A percentile compares a stretch with the other conserved stretches of the same genome.
phyloP scores from a whole-genome alignment of 805 yeast genomes.

The Zygotorulaspora sp. region DNA sequence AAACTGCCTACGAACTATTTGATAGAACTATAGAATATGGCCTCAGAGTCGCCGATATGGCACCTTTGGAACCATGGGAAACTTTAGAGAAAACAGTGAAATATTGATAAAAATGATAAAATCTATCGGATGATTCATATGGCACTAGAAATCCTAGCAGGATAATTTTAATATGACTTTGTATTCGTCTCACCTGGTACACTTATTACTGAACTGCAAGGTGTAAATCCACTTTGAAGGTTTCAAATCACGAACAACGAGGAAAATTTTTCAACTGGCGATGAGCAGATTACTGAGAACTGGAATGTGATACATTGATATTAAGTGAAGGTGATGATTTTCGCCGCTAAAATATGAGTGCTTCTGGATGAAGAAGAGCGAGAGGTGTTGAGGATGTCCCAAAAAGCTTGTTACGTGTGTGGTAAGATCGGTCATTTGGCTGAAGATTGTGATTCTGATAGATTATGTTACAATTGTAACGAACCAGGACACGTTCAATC shows the following conservation, averaged over 20 bases:
- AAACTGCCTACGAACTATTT: conserved; percentile 45
- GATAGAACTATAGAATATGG: conserved; percentile 49
- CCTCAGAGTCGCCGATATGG: conserved; percentile 26
- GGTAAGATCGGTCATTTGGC: conserved; percentile 91
- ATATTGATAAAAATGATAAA: too few species aligned
- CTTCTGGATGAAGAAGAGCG: conserved; percentile 1
- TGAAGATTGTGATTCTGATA: conserved; percentile 81
- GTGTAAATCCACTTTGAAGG: too few species aligned
- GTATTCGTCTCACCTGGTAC: too few species aligned
- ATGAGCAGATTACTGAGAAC: too few species aligned
- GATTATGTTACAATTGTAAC: conserved; percentile 90
- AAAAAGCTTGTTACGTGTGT: conserved; percentile 86
- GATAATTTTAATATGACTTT: too few species aligned
- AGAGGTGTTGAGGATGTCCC: conserved; percentile 36
- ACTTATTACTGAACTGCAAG: too few species aligned
- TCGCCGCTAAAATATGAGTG: background rate
- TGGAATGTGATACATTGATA: too few species aligned
- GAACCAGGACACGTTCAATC: conserved; percentile 84
- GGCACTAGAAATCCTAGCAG: too few species aligned
- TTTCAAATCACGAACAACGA: conserved; percentile 2
- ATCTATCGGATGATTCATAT: too few species aligned
- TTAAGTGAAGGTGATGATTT: too few species aligned
- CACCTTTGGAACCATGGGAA: conserved; percentile 32
- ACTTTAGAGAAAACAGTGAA: conserved; percentile 14
- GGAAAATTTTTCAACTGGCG: conserved; percentile 4